Evolutionary conservation across 2,329 filamentous ascomycete genomes (phyloP), one percentile per base, ranked within the genome.

Genomic region (Acarospora socialis): DNA sequence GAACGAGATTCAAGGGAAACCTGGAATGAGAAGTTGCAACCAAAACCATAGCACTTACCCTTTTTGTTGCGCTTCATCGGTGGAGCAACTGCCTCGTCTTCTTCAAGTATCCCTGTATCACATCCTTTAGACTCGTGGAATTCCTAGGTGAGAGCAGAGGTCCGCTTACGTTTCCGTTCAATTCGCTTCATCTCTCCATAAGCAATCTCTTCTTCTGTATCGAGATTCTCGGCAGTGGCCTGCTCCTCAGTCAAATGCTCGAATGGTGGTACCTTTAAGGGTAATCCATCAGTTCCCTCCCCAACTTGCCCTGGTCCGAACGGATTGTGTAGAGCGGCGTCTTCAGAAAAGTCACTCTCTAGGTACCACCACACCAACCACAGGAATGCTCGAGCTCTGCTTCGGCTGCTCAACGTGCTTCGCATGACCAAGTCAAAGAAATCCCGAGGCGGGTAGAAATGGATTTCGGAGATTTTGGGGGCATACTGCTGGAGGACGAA

Each of bases 301-400:
- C 55, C 58, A 28, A 57, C 55, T 21, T 56, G 39, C 9, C 61
- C 61, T 2, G 57, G 54, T 0, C 90, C 90, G 46, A 94, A 98
- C 0, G 90, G 90, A 48, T 98, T 98, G 45, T 81, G 77, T 28
- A 82, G 68, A 26, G 83, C 87, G 34, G 81, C 83, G 47, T 93
- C 81, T 45, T 79, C 74, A 0, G 81, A 81, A 45, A 94, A 95
- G 52, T 94, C 83, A 17, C 86, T 93, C 53, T 98, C 90, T 12
- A 98, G 68, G 50, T 98, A 95, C 65, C 90, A 94, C 90, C 90
- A 98, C 75, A 98, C 92, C 41, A 98, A 64, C 90, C 90, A 98
- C 13, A 98, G 60, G 46, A 98, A 98, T 1, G 87, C 87, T 26
- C 64, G 75, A 1, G 90, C 86, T 40, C 90, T 73, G 39, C 82